Base-by-base conservation (phyloP, 345 rosid species). In the Ceriops zippeliana region DNA sequence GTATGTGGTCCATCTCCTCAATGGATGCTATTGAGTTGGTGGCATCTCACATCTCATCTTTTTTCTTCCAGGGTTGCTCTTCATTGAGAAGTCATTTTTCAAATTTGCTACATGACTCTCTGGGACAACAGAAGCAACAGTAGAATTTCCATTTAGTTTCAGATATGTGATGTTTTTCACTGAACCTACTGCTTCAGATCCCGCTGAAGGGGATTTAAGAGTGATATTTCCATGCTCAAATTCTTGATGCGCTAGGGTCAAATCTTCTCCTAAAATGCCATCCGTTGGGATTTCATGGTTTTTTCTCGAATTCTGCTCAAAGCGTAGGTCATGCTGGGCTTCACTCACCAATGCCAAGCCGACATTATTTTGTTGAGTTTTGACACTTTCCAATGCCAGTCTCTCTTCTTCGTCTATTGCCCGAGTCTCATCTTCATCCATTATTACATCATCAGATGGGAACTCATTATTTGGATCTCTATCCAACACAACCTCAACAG, bases 11-110 rank as follows among this genome's bases (percentile, higher is more conserved):
- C 97, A 93, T 93, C 83, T 86, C 89, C 47, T 81, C 81, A 61
- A 89, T 72, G 22, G 84, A 76, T 52, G 92, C 90, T 59, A 90
- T 80, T 58, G 89, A 82, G 68, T 86, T 65, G 97, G 97, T 67
- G 97, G 97, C 86, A 90, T 74, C 24, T 87, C 78, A 67, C 82
- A 83, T 70, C 78, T 80, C 90, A 82, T 75, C 76, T 77, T 81
- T 76, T 83, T 92, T 79, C 72, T 87, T 70, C 67, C 75, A 15
- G 69, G 68, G 61, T 66, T 70, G 61, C 24, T 38, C 62, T 67
- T 65, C 52, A 57, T 6, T 26, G 72, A 66, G 20, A 83, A 79
- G 58, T 21, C 71, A 67, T 62, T 83, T 68, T 66, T 73, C 15
- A 67, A 73, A 76, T 63, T 37, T 35, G 65, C 20, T 37, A 16